Evolutionary conservation across 345 rosid genomes (phyloP).

Genomic region (Syzygium aqueum): DNA sequence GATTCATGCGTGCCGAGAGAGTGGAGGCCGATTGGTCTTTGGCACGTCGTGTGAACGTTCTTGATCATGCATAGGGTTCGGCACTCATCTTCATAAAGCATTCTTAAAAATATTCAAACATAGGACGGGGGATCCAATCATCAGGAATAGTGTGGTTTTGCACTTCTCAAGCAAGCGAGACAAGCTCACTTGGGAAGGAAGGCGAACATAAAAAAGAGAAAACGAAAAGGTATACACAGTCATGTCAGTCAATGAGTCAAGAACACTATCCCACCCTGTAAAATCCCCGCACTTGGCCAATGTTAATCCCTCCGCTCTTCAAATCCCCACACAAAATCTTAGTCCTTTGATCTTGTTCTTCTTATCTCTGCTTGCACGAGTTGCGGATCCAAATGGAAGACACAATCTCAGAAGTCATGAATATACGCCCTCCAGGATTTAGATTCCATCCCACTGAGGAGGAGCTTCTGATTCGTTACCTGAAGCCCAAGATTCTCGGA

Average conservation of each 20-base stretch:
- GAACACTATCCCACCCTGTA: not conserved
- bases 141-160: not conserved
- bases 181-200: not conserved
- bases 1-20: not conserved
- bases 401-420: not conserved
- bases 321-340: not conserved
- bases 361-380: not conserved
- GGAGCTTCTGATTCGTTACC: slow-evolving; percentile 23
- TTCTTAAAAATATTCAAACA: not conserved
- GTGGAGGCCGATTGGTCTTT: not conserved
- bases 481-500: slow-evolving; percentile 22
- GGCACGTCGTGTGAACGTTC: not conserved
- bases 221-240: not conserved
- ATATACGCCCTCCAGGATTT: slow-evolving; percentile 5
- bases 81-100: not conserved
- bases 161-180: not conserved
- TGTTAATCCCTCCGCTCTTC: not conserved
- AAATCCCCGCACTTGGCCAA: not conserved
- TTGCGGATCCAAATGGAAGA: not conserved
- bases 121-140: not conserved
- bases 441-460: slow-evolving; percentile 39
- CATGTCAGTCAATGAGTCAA: not conserved
- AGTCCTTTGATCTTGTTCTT: not conserved
- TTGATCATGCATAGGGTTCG: not conserved
- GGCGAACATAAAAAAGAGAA: not conserved